Percentiles rank a stretch among this genome's conserved stretches.
These are phyloP conservation scores for Globisporangium paroecandrum DNA, from an alignment of 352 stramenopile genomes.

Conservation along the genomic window DNA sequence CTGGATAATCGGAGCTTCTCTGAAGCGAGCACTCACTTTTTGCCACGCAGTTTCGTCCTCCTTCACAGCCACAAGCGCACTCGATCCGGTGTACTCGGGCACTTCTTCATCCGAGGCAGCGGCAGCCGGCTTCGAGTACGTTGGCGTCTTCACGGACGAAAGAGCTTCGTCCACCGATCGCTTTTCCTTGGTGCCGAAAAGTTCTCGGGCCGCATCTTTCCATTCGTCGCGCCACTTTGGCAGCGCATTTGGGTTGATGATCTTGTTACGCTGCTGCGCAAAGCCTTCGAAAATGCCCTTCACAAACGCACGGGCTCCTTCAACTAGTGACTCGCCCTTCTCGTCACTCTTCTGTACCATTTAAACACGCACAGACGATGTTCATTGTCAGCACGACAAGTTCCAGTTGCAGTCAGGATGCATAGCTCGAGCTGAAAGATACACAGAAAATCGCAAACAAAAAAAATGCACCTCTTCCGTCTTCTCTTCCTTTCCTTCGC, in stretches of 20 bases:
- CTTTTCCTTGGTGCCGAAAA: conserved; percentile 75
- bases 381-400: not conserved
- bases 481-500: not conserved
- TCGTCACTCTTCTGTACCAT: conserved; percentile 25
- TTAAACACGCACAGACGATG: not conserved
- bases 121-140: conserved; percentile 29
- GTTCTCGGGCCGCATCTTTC: conserved; percentile 67
- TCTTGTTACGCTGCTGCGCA: conserved; percentile 49
- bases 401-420: no score
- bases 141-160: conserved; percentile 58
- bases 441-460: not conserved
- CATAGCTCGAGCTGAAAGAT: not conserved
- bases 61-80: conserved; percentile 86
- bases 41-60: conserved; percentile 94
- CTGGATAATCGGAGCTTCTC: conserved; percentile 94
- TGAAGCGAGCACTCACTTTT: conserved; percentile 90
- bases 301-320: conserved; percentile 48
- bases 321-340: conserved; percentile 25
- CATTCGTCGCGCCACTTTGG: conserved; percentile 61
- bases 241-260: conserved; percentile 47
- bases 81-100: conserved; percentile 66
- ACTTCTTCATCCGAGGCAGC: conserved; percentile 33
- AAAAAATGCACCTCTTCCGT: conserved; percentile 5
- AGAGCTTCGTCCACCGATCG: conserved; percentile 73
- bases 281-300: conserved; percentile 57